These are phyloP conservation scores for Pythium brassicae DNA, from an alignment of 352 stramenopile species.

Conservation along the genomic window DNA sequence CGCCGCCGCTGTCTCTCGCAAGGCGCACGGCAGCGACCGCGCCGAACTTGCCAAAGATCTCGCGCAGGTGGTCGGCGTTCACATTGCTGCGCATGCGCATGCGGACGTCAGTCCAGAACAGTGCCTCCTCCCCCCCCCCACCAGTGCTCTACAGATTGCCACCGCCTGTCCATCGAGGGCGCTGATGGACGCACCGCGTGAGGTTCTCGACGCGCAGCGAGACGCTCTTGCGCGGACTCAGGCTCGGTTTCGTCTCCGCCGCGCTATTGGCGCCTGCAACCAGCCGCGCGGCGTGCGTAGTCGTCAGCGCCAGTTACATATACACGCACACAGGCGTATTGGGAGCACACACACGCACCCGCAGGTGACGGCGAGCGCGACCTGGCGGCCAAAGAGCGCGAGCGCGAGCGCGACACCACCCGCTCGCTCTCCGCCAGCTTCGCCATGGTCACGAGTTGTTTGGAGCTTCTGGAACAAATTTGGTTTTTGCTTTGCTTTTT, in stretches of 20 bases:
- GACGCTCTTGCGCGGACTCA: conserved; percentile 22
- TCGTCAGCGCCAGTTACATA: not conserved
- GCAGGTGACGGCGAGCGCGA: conserved; percentile 2
- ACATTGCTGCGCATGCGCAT: conserved; percentile 68
- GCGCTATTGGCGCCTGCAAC: conserved; percentile 10
- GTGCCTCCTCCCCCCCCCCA: too few species aligned
- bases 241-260: not conserved
- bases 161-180: too few species aligned
- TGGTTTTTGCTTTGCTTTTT: too few species aligned
- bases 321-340: not conserved
- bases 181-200: conserved; percentile 31
- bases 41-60: conserved; percentile 88
- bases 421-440: too few species aligned
- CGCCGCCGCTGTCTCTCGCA: too few species aligned
- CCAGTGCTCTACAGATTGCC: too few species aligned
- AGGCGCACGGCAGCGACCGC: conserved; percentile 52
- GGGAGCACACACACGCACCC: not conserved
- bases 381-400: not conserved
- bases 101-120: too few species aligned
- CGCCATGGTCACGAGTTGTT: too few species aligned
- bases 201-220: conserved; percentile 75
- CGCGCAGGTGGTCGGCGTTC: conserved; percentile 69
- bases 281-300: too few species aligned
- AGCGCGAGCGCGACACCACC: not conserved
- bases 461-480: too few species aligned